These are phyloP conservation scores for Groenewaldozyma salmanticensis DNA, from an alignment of 805 yeast genomes.

Conservation along the genomic window DNA sequence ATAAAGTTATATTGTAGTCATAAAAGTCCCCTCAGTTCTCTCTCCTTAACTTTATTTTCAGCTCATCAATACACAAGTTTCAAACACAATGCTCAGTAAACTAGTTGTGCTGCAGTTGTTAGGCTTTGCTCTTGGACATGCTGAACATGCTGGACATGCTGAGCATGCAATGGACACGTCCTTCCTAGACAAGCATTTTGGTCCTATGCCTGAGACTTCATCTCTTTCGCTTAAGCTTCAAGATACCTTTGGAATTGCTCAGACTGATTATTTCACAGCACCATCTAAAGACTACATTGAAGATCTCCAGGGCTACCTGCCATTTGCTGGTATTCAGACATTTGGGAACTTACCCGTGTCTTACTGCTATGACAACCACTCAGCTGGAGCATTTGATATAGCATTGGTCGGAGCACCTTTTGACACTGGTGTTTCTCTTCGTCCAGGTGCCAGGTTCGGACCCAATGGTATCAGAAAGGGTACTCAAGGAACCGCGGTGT, in stretches of 20 bases:
- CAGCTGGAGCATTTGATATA: constrained; percentile 41
- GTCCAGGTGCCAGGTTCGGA: constrained; percentile 79
- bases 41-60: too few relatives aligned
- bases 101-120: too few relatives aligned
- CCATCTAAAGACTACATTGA: constrained; percentile 6
- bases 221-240: neutral
- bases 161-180: too few relatives aligned
- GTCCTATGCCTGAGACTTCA: constrained; percentile 3
- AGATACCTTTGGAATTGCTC: neutral
- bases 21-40: too few relatives aligned
- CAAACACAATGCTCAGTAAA: too few relatives aligned
- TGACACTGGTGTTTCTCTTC: constrained; percentile 68
- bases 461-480: constrained; percentile 37
- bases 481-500: constrained; percentile 29
- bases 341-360: constrained; percentile 63
- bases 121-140: too few relatives aligned
- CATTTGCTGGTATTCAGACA: constrained; percentile 26
- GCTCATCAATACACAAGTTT: too few relatives aligned
- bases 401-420: constrained; percentile 74
- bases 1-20: too few relatives aligned
- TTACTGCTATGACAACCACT: constrained; percentile 41
- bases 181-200: constrained; percentile 4
- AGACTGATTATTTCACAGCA: neutral
- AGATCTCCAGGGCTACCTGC: neutral
- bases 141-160: too few relatives aligned